Conservation (phyloP, 345 rosid species). For the Eucalyptus paniculata region DNA sequence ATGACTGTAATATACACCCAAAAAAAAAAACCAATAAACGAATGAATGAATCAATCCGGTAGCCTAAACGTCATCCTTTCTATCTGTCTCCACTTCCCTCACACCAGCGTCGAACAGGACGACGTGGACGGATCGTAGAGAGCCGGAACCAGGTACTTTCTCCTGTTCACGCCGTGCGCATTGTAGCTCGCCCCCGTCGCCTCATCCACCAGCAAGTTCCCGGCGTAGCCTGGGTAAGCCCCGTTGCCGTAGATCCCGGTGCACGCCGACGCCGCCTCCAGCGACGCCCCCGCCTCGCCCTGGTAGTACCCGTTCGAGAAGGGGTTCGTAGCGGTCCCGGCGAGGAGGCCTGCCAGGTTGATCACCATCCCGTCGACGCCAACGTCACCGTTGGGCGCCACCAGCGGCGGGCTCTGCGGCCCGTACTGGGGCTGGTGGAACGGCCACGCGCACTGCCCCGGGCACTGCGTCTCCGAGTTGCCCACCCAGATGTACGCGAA, state of each 20-base stretch:
- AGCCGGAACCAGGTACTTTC: constrained; percentile 74
- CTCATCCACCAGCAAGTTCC: constrained; percentile 39
- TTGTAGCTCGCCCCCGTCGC: constrained; percentile 72
- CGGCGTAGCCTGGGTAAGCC: constrained; percentile 83
- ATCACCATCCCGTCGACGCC: constrained; percentile 78
- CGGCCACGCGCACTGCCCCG: constrained; percentile 89
- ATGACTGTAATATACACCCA: background rate
- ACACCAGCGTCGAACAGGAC: constrained; percentile 47
- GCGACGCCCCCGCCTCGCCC: constrained; percentile 51
- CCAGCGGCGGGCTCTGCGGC: constrained; percentile 49
- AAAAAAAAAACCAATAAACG: background rate
- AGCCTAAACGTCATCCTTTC: background rate
- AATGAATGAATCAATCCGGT: background rate
- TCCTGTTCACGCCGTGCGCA: constrained; percentile 54
- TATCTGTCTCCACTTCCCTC: background rate
- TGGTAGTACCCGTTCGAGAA: constrained; percentile 69
- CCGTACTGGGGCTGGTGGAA: constrained; percentile 79
- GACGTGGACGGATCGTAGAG: constrained; percentile 53
- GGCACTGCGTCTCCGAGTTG: constrained; percentile 64
- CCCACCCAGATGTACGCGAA: constrained; percentile 84
- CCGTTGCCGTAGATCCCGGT: constrained; percentile 63
- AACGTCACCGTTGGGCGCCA: constrained; percentile 64
- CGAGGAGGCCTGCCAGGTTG: constrained; percentile 55
- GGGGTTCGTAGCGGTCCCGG: constrained; percentile 76
- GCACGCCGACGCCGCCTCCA: constrained; percentile 78